Percentiles rank a stretch among this genome's conserved stretches.
Conservation (phyloP, 1,139 yeast species). For the Geotrichum aggregatum region DNA sequence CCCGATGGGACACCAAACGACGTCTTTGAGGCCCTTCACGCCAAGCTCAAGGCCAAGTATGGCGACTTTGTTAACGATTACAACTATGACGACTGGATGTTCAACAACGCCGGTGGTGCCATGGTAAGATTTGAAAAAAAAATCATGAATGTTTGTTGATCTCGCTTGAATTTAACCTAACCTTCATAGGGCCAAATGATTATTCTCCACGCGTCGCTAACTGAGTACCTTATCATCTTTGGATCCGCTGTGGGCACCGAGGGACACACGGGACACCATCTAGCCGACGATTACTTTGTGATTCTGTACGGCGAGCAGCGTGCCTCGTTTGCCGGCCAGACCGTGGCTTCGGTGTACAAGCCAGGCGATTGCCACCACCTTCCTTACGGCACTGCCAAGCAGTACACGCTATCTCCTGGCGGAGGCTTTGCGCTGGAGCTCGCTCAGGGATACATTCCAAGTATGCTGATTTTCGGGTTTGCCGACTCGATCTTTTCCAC, state of each 20-base stretch:
- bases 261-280: conserved; percentile 93
- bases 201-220: conserved; percentile 89
- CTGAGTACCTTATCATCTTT: conserved; percentile 85
- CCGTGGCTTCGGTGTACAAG: conserved; percentile 58
- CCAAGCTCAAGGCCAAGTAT: conserved; percentile 57
- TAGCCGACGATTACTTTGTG: conserved; percentile 94
- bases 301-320: conserved; percentile 73
- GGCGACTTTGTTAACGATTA: conserved; percentile 66
- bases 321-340: conserved; percentile 64
- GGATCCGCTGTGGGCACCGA: conserved; percentile 91
- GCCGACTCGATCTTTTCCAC: conserved; percentile 76
- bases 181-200: conserved; percentile 70
- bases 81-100: conserved; percentile 81
- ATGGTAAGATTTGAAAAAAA: conserved; percentile 51
- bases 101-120: conserved; percentile 97
- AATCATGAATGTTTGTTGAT: not conserved
- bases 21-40: conserved; percentile 57
- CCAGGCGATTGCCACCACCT: conserved; percentile 79
- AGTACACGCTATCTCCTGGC: conserved; percentile 70
- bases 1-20: conserved; percentile 56
- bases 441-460: conserved; percentile 98
- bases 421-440: conserved; percentile 86
- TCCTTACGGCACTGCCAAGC: conserved; percentile 67
- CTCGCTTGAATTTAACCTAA: not conserved
- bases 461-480: conserved; percentile 95